Conservation (phyloP, 2,329 filamentous ascomycete genomes). For the Bipolaris gigantea region DNA sequence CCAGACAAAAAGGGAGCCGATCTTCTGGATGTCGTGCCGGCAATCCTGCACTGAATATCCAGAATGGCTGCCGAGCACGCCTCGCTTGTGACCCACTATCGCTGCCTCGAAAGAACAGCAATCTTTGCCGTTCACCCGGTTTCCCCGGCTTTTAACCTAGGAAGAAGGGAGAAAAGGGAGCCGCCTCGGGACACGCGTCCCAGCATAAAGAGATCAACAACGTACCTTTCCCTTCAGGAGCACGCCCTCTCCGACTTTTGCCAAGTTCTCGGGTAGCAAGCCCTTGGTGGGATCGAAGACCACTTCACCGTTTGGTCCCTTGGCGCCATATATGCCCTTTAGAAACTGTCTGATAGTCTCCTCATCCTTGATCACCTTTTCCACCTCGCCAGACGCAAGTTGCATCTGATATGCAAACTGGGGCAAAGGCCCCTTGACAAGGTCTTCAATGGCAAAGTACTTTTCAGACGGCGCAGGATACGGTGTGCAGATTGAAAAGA, state of each 20-base stretch:
- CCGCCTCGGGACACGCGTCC: conserved; percentile 3
- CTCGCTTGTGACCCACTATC: background rate
- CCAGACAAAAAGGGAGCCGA: conserved; percentile 3
- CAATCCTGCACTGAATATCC: conserved; percentile 1
- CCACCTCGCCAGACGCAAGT: conserved; percentile 65
- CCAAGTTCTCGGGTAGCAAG: conserved; percentile 64
- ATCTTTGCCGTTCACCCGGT: background rate
- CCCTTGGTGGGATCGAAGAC: conserved; percentile 65
- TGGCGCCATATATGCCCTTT: conserved; percentile 69
- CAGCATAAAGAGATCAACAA: conserved; percentile 10
- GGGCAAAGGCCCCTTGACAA: conserved; percentile 61
- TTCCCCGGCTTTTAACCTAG: background rate
- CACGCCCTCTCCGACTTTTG: conserved; percentile 58
- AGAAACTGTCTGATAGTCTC: conserved; percentile 71
- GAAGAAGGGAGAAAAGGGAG: too few species aligned
- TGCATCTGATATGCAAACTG: conserved; percentile 87
- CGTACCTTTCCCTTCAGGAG: conserved; percentile 64
- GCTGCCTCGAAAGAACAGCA: background rate
- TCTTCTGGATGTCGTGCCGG: conserved; percentile 1
- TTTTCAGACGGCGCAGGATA: conserved; percentile 60
- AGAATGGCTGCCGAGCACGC: background rate
- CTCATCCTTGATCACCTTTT: conserved; percentile 53
- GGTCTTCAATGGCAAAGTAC: conserved; percentile 61
- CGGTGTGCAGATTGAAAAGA: conserved; percentile 79
- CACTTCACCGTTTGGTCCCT: conserved; percentile 56